Evolutionary conservation across 2,329 filamentous ascomycete genomes (phyloP).

Genomic region (Trichoderma koningii): DNA sequence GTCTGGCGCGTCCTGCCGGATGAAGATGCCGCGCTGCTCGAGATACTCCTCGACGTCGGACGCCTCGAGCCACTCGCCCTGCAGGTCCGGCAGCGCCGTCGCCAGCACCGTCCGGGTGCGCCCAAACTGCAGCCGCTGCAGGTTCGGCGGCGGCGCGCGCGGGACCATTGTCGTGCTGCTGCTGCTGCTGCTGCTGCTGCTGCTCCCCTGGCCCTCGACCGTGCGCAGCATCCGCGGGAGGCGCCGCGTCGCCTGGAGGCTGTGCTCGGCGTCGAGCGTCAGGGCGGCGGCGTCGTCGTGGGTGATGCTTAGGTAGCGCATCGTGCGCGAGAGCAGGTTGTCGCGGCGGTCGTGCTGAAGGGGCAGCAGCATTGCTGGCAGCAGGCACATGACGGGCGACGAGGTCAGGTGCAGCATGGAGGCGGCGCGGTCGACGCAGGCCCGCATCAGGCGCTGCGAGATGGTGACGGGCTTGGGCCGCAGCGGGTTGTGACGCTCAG

Average conservation of each 20-base stretch:
- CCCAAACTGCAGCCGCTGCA: slow-evolving; percentile 22
- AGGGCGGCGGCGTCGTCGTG: no score
- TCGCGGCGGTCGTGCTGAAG: slow-evolving; percentile 9
- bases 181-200: background rate
- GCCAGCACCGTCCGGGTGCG: slow-evolving; percentile 20
- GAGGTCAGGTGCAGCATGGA: slow-evolving; percentile 6
- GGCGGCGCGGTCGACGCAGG: slow-evolving; percentile 15
- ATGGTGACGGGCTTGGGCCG: slow-evolving; percentile 9
- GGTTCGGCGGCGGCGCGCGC: slow-evolving; percentile 9
- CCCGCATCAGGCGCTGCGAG: slow-evolving; percentile 13
- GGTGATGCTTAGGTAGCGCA: background rate
- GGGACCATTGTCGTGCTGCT: background rate
- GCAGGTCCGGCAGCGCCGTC: slow-evolving; percentile 17
- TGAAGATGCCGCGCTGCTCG: slow-evolving; percentile 22
- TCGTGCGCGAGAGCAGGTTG: slow-evolving; percentile 3
- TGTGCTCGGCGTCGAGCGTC: slow-evolving; percentile 2
- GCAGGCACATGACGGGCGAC: slow-evolving; percentile 13
- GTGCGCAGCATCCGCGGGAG: slow-evolving; percentile 20
- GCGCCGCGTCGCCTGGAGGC: background rate
- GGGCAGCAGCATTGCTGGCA: slow-evolving; percentile 16
- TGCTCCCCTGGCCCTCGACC: slow-evolving; percentile 14
- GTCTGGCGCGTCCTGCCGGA: slow-evolving; percentile 13
- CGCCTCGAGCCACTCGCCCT: slow-evolving; percentile 25
- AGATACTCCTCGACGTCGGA: slow-evolving; percentile 26
- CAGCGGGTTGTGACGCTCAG: background rate